phyloP scores from a whole-genome alignment of 495 filamentous ascomycete species.

The Penicillium ucsense region DNA sequence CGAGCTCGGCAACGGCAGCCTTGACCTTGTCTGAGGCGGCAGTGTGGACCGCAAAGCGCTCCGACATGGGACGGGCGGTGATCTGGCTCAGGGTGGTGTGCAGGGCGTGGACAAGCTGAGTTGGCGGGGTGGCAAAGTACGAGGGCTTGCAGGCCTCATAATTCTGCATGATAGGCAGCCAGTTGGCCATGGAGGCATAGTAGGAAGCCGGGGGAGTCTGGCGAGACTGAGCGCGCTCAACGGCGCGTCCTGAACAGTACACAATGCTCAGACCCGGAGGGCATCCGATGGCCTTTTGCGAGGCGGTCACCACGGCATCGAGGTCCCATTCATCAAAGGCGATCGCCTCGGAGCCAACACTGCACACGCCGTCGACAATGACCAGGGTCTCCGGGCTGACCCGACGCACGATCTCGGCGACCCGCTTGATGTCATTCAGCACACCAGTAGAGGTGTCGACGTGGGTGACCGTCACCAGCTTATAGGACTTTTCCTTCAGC shows the following conservation, averaged over 20 bases:
- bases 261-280: slow-evolving; percentile 89
- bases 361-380: slow-evolving; percentile 93
- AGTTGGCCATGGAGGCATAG: slow-evolving; percentile 94
- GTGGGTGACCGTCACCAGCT: slow-evolving; percentile 87
- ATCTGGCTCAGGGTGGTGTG: slow-evolving; percentile 90
- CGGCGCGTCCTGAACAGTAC: slow-evolving; percentile 84
- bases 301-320: slow-evolving; percentile 87
- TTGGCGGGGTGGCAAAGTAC: slow-evolving; percentile 94
- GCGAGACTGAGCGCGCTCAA: slow-evolving; percentile 67
- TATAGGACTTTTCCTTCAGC: slow-evolving; percentile 80
- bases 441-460: slow-evolving; percentile 97
- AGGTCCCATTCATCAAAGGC: slow-evolving; percentile 90
- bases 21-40: slow-evolving; percentile 74
- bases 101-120: slow-evolving; percentile 87
- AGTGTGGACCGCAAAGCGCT: slow-evolving; percentile 72
- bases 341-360: slow-evolving; percentile 91
- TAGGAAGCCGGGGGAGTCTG: slow-evolving; percentile 74
- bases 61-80: slow-evolving; percentile 60
- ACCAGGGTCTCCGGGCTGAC: slow-evolving; percentile 86
- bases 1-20: slow-evolving; percentile 64
- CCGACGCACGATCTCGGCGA: slow-evolving; percentile 70
- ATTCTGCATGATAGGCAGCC: slow-evolving; percentile 97
- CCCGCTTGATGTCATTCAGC: slow-evolving; percentile 73
- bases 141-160: slow-evolving; percentile 95
- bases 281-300: slow-evolving; percentile 92